Percentiles rank a stretch among this genome's conserved stretches.
Conservation (phyloP, 2,329 filamentous ascomycete species). For the Neophaeococcomyces mojaviensis region DNA sequence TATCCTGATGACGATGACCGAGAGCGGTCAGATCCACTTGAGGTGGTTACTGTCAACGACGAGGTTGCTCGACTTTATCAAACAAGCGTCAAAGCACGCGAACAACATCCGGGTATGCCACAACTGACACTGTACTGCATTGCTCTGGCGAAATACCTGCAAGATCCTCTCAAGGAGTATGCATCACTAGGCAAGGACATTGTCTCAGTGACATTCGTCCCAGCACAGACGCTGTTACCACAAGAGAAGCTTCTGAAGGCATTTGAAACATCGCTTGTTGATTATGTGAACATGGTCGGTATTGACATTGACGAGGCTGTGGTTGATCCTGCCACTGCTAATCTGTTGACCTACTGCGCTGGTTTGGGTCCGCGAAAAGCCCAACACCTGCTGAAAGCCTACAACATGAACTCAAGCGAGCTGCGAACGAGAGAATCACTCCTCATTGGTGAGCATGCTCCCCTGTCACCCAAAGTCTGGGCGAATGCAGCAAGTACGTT, state of each 20-base stretch:
- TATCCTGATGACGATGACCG: conserved; percentile 77
- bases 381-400: conserved; percentile 73
- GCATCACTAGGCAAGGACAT: conserved; percentile 85
- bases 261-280: conserved; percentile 93
- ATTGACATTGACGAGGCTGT: conserved; percentile 93
- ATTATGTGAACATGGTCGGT: conserved; percentile 95
- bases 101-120: conserved; percentile 73
- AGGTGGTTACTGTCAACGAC: conserved; percentile 88
- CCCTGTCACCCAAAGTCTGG: conserved; percentile 85
- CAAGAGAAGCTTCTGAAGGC: conserved; percentile 79
- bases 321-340: conserved; percentile 70
- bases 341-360: conserved; percentile 81
- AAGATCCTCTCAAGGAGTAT: conserved; percentile 95
- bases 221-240: conserved; percentile 79
- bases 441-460: conserved; percentile 74
- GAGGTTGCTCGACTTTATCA: conserved; percentile 96
- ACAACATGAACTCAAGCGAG: conserved; percentile 82
- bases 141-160: conserved; percentile 80
- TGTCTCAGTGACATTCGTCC: conserved; percentile 76
- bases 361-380: conserved; percentile 91
- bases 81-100: conserved; percentile 69
- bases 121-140: conserved; percentile 83
- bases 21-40: conserved; percentile 68
- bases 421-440: conserved; percentile 80
- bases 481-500: conserved; percentile 96